Conservation (phyloP, 2,329 filamentous ascomycete genomes). For the Clonostachys rosea region DNA sequence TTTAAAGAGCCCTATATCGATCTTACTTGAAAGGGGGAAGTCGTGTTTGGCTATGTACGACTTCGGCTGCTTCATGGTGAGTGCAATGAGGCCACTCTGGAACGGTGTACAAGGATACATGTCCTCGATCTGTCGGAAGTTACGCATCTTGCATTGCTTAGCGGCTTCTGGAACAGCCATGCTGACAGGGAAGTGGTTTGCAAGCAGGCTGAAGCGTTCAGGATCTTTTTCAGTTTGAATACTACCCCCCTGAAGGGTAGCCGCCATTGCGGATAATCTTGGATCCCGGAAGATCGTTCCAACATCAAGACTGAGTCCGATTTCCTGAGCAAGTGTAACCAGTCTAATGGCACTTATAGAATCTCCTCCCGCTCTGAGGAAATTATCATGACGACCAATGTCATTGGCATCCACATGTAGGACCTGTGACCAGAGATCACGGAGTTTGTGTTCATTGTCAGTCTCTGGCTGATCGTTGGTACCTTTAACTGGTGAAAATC, state of each 20-base stretch:
- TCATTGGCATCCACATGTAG: not conserved
- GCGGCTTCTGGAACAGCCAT: not conserved
- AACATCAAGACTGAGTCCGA: constrained; percentile 3
- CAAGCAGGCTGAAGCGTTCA: not conserved
- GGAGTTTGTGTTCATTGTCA: not conserved
- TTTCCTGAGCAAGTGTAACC: not conserved
- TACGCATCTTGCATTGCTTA: not conserved
- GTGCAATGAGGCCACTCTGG: constrained; percentile 42
- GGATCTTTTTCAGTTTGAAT: not conserved
- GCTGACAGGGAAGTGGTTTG: not conserved
- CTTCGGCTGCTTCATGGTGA: constrained; percentile 27
- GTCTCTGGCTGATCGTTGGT: not conserved
- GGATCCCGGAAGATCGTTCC: not conserved
- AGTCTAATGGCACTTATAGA: constrained; percentile 5
- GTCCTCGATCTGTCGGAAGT: constrained; percentile 27
- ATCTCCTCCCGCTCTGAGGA: constrained; percentile 7
- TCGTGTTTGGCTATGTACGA: constrained; percentile 10
- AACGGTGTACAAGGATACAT: constrained; percentile 42
- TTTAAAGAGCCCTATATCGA: constrained; percentile 6
- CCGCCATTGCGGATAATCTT: not conserved
- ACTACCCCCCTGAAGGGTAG: not conserved
- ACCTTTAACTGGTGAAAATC: not conserved
- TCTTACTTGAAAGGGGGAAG: constrained; percentile 2
- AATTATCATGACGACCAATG: constrained; percentile 2
- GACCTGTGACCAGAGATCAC: not conserved